Percentiles rank a stretch among this genome's conserved stretches.
Conservation (phyloP, 2,329 filamentous ascomycete species). For the Sclerotinia sclerotiorum region DNA sequence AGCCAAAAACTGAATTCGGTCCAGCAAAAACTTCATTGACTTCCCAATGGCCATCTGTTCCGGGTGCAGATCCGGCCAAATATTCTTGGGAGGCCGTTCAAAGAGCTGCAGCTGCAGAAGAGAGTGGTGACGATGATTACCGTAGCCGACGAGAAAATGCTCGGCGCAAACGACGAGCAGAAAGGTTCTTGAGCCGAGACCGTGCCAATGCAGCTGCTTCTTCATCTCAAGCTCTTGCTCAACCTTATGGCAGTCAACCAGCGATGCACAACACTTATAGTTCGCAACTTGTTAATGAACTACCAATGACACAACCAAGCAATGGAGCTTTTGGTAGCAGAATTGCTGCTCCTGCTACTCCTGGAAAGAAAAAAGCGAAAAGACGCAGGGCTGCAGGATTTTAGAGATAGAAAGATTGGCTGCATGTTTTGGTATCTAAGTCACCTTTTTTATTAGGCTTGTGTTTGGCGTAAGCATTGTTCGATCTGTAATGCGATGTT, state of each 20-base stretch:
- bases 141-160: constrained; percentile 33
- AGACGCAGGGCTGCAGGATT: constrained; percentile 41
- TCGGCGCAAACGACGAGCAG: constrained; percentile 36
- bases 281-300: constrained; percentile 36
- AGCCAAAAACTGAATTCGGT: constrained; percentile 34
- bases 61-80: constrained; percentile 40
- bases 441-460: background rate
- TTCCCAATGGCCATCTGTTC: constrained; percentile 42
- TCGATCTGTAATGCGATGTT: background rate
- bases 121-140: constrained; percentile 31
- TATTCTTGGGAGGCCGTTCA: constrained; percentile 39
- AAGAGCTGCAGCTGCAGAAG: constrained; percentile 25
- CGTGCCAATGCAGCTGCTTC: constrained; percentile 37
- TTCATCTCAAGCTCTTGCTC: constrained; percentile 47
- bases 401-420: constrained; percentile 17
- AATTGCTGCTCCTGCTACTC: constrained; percentile 39
- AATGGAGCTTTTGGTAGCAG: constrained; percentile 50
- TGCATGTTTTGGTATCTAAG: background rate
- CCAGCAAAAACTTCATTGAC: constrained; percentile 37
- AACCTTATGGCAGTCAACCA: constrained; percentile 37
- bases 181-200: constrained; percentile 38
- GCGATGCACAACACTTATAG: constrained; percentile 29
- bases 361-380: constrained; percentile 47
- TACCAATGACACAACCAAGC: constrained; percentile 49
- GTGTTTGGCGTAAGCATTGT: background rate